Base-by-base conservation (phyloP, 2,329 filamentous ascomycete genomes). In the Gliomastix tumulicola region DNA sequence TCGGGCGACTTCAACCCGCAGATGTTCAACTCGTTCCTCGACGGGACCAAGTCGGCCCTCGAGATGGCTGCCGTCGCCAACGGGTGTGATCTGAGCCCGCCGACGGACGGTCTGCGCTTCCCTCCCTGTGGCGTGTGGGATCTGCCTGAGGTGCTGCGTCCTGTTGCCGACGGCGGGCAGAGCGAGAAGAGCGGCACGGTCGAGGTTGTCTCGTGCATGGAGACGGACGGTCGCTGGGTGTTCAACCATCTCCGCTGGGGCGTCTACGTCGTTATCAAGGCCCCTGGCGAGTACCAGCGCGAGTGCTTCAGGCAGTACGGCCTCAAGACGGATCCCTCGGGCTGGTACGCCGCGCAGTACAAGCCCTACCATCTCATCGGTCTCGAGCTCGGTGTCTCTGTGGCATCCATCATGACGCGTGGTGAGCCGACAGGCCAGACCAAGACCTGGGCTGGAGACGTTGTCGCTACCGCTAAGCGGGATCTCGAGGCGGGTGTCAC, bases 11-110 rank as follows among this genome's bases (percentile, higher is more conserved):
- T 68, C 47, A 68, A 68, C 43, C 58, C 61, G 6, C 63, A 67
- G 32, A 69, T 68, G 60, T 68, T 68, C 56, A 68, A 68, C 44
- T 64, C 59, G 1, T 69, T 67, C 49, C 50, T 68, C 3, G 63
- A 69, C 38, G 65, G 65, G n/a, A 68, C 65, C 7, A 68, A 68
- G 44, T 62, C 57, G 3, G 62, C 63, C 1, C 47, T 68, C 6
- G 64, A 68, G 45, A 69, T 69, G 65, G 62, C 65, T 5, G 65
- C 65, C 11, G 65, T 68, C 1, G 57, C 65, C 6, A 69, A 68
- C 37, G 62, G 60, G 12, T 67, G 63, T 43, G 56, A 60, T 40
- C 49, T 69, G 17, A 55, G 46, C 8, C 60, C 63, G 11, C 65
- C 63, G 1, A 52, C 53, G 6, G 45, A 58, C 22, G 64, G 64